phyloP scores from a whole-genome alignment of 441 rosid genomes.

The Populus hybrid region DNA sequence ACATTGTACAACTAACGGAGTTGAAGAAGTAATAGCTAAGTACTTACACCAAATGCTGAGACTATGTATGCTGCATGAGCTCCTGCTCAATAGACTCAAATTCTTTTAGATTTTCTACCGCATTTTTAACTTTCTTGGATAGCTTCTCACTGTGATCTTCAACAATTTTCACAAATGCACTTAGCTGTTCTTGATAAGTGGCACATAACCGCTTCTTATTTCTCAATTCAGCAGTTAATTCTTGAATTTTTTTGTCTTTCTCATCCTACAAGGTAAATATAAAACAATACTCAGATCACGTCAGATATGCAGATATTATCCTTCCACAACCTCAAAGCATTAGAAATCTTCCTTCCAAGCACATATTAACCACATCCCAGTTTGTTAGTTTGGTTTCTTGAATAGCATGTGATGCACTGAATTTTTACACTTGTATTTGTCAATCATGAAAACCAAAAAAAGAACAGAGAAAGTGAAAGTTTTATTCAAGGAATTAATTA shows the following conservation, averaged over 20 bases:
- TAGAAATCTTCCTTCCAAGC: background rate
- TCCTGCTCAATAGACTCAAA: conserved; percentile 55
- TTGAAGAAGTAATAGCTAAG: background rate
- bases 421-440: background rate
- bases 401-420: background rate
- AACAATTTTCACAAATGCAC: conserved; percentile 64
- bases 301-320: background rate
- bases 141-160: conserved; percentile 61
- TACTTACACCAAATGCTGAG: conserved; percentile 14
- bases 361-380: background rate
- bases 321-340: background rate
- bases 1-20: background rate
- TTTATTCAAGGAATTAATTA: background rate
- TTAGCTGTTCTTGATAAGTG: conserved; percentile 71
- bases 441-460: background rate
- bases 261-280: conserved; percentile 45
- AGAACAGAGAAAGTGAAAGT: background rate
- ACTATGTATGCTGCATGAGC: conserved; percentile 39
- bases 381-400: background rate
- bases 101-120: conserved; percentile 59
- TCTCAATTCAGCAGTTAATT: conserved; percentile 63
- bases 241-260: conserved; percentile 84
- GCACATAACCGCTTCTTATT: conserved; percentile 80
- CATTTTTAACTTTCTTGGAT: conserved; percentile 60
- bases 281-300: background rate